Conservation (phyloP, 2,329 filamentous ascomycete species). For the Colletotrichum magnum region DNA sequence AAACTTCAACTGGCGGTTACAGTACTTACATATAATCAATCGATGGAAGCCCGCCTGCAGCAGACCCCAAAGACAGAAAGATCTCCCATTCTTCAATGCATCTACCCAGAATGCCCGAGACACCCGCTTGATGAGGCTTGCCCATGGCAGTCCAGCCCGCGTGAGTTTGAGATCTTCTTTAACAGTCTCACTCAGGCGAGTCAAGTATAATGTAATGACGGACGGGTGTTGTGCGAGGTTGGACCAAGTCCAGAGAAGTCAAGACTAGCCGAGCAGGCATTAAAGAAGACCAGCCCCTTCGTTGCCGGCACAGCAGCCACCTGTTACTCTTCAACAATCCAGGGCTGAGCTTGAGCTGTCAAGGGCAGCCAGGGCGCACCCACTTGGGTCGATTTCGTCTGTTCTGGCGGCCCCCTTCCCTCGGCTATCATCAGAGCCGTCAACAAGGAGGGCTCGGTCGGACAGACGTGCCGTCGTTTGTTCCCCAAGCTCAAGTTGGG, state of each 20-base stretch:
- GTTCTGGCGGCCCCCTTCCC: no score
- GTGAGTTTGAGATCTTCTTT: slow-evolving; percentile 48
- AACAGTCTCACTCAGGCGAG: slow-evolving; percentile 50
- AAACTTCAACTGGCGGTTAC: not conserved
- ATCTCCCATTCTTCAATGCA: slow-evolving; percentile 37
- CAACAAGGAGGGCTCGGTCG: no score
- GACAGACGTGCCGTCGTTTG: not conserved
- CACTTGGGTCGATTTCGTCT: no score
- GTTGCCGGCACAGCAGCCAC: not conserved
- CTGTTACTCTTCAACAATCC: not conserved
- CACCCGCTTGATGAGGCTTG: slow-evolving; percentile 31
- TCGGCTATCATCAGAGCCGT: no score
- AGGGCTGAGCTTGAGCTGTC: no score
- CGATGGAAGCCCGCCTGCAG: not conserved
- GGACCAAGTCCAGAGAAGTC: slow-evolving; percentile 20
- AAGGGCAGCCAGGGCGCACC: no score
- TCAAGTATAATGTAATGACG: slow-evolving; percentile 53
- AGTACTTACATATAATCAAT: slow-evolving; percentile 30
- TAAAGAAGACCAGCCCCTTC: not conserved
- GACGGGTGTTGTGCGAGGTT: slow-evolving; percentile 54
- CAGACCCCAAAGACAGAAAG: slow-evolving; percentile 2
- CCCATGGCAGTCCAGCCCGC: slow-evolving; percentile 18
- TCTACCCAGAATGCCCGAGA: slow-evolving; percentile 42
- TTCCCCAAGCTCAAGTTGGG: slow-evolving; percentile 21
- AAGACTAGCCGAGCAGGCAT: not conserved